Base-by-base conservation (phyloP, 2,329 filamentous ascomycete genomes). In the Fusarium sp. region DNA sequence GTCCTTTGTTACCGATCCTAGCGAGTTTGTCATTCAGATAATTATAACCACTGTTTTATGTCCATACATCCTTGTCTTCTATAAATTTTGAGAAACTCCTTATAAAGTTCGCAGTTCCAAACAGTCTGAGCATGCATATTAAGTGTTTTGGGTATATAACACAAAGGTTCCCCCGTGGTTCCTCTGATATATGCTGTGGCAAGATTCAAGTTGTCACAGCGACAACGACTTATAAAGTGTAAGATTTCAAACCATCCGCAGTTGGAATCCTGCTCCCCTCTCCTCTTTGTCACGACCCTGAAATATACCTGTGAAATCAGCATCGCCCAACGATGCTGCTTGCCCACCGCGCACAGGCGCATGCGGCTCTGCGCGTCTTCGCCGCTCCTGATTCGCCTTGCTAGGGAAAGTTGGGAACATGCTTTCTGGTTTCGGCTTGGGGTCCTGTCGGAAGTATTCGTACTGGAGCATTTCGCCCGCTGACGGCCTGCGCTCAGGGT, bases 401-500 rank as follows among this genome's bases (percentile, higher is more conserved):
- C 92, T 96, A 0, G 96, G 96, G 78, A 98, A 99, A 0, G 96
- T 98, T 4, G 96, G 96, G 77, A 99, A 98, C 90, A 99, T 91
- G 74, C 91, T 92, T 77, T 93, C 92, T 9, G 91, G 90, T 81
- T 98, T 98, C 2, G 95, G 93, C 64, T 92, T 92, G 1, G 96
- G 96, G 72, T 97, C 92, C 81, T 98, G 95, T 18, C 80, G 84
- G 79, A 99, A 99, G 79, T 97, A 99, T 36, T 89, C 85, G 78
- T 98, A 93, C 48, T 86, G 83, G 36, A 98, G 85, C 77, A 97
- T 90, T 63, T 94, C 88, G 50, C 83, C 83, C 2, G 95, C 94
- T 3, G 87, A 86, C 0, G 93, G 94, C 18, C 96, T 85, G 7
- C 81, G 79, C 1, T 84, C 84, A 0, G 96, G 96, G 75, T 98